These are phyloP conservation scores for Acanthamoeba lenticulata DNA, from an alignment of 208 protist genomes.

Conservation along the genomic window DNA sequence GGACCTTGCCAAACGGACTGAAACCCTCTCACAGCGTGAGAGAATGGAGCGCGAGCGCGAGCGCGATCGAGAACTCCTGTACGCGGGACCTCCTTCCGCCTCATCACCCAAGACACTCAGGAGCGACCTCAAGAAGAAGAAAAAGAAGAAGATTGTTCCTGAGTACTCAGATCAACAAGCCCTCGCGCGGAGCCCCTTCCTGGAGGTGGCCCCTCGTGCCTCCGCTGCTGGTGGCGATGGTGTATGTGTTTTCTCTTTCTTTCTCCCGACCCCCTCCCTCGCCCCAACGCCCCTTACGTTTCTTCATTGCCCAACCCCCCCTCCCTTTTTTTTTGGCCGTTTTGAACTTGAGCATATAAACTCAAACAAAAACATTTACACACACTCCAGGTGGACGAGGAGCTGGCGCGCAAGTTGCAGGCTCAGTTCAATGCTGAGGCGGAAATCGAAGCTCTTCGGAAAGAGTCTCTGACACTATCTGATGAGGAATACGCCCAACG, in stretches of 20 bases:
- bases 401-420: neutral
- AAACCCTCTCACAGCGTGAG: neutral
- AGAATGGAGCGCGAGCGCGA: neutral
- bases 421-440: neutral
- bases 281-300: neutral
- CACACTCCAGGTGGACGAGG: neutral
- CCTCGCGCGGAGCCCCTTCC: neutral
- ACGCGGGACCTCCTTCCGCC: neutral
- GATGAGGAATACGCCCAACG: neutral
- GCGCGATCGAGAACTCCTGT: neutral
- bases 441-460: neutral
- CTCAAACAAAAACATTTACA: neutral
- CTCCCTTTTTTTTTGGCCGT: no score
- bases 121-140: conserved; percentile 10
- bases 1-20: neutral
- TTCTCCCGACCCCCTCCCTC: no score
- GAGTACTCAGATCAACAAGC: neutral
- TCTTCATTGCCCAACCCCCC: neutral
- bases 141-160: neutral
- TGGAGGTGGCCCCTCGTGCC: neutral
- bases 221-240: neutral
- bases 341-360: no score
- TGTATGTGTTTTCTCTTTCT: no score
- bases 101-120: neutral
- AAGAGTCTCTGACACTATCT: neutral